Conservation (phyloP, 2,329 filamentous ascomycete genomes). For the Blastomyces silverae region DNA sequence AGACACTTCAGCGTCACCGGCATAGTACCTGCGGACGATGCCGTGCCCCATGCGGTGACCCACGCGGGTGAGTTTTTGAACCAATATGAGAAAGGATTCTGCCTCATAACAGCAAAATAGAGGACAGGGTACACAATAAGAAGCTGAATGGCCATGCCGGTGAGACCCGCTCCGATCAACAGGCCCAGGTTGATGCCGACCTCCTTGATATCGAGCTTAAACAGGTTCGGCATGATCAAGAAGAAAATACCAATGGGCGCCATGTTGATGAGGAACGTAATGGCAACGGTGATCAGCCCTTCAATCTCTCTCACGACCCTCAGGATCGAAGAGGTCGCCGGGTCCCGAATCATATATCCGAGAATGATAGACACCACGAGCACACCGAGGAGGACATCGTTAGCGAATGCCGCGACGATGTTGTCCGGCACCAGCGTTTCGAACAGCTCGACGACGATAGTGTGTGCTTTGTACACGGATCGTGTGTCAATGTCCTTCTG, state of each 20-base stretch:
- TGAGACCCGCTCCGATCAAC: constrained; percentile 45
- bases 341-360: constrained; percentile 43
- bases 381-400: constrained; percentile 44
- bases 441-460: constrained; percentile 46
- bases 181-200: constrained; percentile 48
- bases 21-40: constrained; percentile 49
- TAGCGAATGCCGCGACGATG: constrained; percentile 43
- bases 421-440: constrained; percentile 47
- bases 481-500: constrained; percentile 33
- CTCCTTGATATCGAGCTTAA: constrained; percentile 44
- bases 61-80: constrained; percentile 46
- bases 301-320: constrained; percentile 45
- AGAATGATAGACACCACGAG: constrained; percentile 45
- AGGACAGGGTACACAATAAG: constrained; percentile 44
- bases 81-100: constrained; percentile 47
- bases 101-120: constrained; percentile 38
- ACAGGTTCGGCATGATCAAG: constrained; percentile 48
- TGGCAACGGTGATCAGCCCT: constrained; percentile 43
- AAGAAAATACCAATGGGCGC: constrained; percentile 51
- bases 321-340: constrained; percentile 36
- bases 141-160: constrained; percentile 45
- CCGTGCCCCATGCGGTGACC: constrained; percentile 51
- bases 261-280: constrained; percentile 45
- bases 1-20: constrained; percentile 45
- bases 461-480: constrained; percentile 33